Evolutionary conservation across 164 flowering plant species (phyloP), one percentile per base, ranked within the genome.

Genomic region (Vitis cinerea): DNA sequence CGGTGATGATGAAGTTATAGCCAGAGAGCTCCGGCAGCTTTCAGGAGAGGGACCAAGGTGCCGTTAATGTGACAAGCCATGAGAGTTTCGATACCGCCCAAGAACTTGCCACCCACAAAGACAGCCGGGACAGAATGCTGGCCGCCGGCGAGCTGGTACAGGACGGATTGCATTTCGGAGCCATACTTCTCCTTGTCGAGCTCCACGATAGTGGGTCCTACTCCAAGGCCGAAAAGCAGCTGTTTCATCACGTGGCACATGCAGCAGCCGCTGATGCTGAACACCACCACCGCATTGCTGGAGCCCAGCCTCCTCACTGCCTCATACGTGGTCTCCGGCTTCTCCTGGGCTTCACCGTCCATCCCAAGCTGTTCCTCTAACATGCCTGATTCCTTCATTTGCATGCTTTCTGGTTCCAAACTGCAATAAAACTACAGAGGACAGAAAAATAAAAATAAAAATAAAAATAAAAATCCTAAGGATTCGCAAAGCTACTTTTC

Each of bases 21-120:
- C 98, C 98, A 92, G 53, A 92, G 92, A 37, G 93, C 98, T 9
- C 95, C 97, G 58, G 97, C 92, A 1, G 86, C 85, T 59, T 90
- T 92, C 66, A 92, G 88, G 58, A 87, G 93, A 65, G 98, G 98
- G 8, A 91, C 85, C 51, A 93, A 75, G 2, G 90, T 75, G 56
- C 93, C 98, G 49, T 85, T 88, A 69, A 93, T 93, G 73, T 93
- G 98, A 77, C 81, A 84, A 0, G 91, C 84, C 97, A 93, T 91
- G 63, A 93, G 82, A 0, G 83, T 76, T 67, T 93, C 87, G 17
- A 91, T 72, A 0, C 93, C 94, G 9, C 98, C 98, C 15, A 92
- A 60, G 67, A 86, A 80, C 86, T 85, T 89, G 10, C 98, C 98
- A 0, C 97, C 98, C 1, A 91, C 83, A 63, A 93, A 93, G 11